phyloP scores from a whole-genome alignment of 768 basidiomycete species.

The Porphyrellus cyaneotinctus region DNA sequence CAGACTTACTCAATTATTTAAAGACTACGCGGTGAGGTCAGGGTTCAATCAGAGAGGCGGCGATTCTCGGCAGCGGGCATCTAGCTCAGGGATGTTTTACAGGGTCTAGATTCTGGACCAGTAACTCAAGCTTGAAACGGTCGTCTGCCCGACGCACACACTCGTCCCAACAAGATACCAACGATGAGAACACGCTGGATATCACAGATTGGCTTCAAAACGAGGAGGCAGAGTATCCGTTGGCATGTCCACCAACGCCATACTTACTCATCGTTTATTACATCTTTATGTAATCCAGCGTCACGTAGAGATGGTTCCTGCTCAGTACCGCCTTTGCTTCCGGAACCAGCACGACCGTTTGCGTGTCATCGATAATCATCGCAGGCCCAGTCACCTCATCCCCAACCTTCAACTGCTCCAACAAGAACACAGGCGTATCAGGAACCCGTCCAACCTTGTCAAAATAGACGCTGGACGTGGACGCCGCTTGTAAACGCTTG shows the following conservation, averaged over 20 bases:
- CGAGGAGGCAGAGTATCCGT: neutral
- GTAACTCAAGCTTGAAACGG: no score
- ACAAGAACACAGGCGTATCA: slow-evolving; percentile 75
- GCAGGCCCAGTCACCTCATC: slow-evolving; percentile 80
- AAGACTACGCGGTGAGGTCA: slow-evolving; percentile 14
- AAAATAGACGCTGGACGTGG: slow-evolving; percentile 71
- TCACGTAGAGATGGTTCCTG: slow-evolving; percentile 63
- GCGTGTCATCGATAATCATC: slow-evolving; percentile 93
- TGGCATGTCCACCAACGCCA: neutral
- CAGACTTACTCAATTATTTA: slow-evolving; percentile 20
- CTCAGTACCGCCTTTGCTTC: slow-evolving; percentile 62
- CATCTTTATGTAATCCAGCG: slow-evolving; percentile 26
- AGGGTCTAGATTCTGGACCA: slow-evolving; percentile 16
- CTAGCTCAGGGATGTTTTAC: slow-evolving; percentile 1
- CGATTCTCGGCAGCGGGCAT: slow-evolving; percentile 1
- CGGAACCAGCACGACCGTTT: slow-evolving; percentile 88
- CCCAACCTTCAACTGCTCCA: slow-evolving; percentile 64
- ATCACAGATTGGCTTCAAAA: neutral
- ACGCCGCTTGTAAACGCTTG: slow-evolving; percentile 43
- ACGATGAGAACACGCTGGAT: neutral
- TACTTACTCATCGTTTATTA: neutral
- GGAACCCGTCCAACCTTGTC: slow-evolving; percentile 71
- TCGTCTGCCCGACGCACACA: neutral
- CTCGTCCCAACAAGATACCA: neutral
- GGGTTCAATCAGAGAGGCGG: neutral